These are phyloP conservation scores for Lithocarpus polystachyus DNA, from an alignment of 306 rosid genomes.

Conservation along the genomic window DNA sequence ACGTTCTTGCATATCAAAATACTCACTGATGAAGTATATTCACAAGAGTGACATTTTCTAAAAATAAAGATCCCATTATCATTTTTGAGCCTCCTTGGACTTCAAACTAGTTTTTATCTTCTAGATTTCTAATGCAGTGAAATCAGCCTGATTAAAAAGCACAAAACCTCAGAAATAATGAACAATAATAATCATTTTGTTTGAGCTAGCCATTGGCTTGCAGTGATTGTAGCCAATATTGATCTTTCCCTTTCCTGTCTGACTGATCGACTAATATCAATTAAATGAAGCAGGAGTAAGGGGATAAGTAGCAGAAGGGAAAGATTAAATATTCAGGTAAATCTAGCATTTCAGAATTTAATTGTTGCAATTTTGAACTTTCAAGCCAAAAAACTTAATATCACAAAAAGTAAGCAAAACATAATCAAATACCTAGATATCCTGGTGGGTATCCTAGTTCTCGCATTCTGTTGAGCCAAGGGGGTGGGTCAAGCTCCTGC, in stretches of 20 bases:
- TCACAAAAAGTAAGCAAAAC: constrained; percentile 14
- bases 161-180: not conserved
- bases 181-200: not conserved
- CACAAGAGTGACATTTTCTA: not conserved
- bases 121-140: too few relatives aligned
- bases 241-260: not conserved
- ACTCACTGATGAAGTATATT: not conserved
- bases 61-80: not conserved
- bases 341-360: not conserved
- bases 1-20: not conserved
- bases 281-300: not conserved
- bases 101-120: too few relatives aligned
- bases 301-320: not conserved
- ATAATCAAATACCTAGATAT: constrained; percentile 67
- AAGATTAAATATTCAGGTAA: not conserved
- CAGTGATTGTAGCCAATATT: not conserved
- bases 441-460: constrained; percentile 98
- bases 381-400: not conserved
- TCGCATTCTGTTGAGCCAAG: constrained; percentile 97
- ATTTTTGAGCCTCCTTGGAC: too few relatives aligned
- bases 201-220: not conserved
- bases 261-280: not conserved
- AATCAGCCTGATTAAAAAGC: too few relatives aligned
- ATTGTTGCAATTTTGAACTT: not conserved
- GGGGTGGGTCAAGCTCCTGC: constrained; percentile 98